Base-by-base conservation (phyloP, 2,329 filamentous ascomycete species). In the Periconia sp. region DNA sequence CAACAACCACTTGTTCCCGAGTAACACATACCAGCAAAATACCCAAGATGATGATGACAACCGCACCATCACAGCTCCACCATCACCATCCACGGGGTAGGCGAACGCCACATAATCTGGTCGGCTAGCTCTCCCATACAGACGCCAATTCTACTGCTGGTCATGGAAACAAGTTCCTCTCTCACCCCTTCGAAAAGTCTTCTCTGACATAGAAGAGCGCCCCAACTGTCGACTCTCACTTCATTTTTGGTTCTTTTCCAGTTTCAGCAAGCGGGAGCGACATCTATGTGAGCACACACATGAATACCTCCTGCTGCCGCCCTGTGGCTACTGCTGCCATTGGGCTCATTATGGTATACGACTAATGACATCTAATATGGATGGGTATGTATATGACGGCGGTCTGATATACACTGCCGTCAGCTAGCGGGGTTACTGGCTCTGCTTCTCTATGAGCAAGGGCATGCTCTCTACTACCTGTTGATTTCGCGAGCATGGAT, bases 31-130 rank as follows among this genome's bases (percentile, higher is more conserved):
- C 40, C 56, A 58, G 35, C 60, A 63, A 25, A 52, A 59, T 9
- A 36, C 37, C 17, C 46, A 56, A 11, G 50, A 61, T 23, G 59
- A 57, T 23, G 65, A 69, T 46, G 66, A 69, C 39, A 54, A 65
- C 30, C 63, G 66, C 25, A 69, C 66, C 5, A 52, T 69, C 40
- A 68, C 66, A 12, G 66, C 65, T 42, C 64, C 66, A 8, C 66
- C 66, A 26, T 69, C 66, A 8, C 66, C 66, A 42, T 59, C 61
- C 41, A 59, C 58, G 5, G 54, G 51, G 42, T 69, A 50, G 53
- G 31, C 22, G 17, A 11, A 31, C 35, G 4, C n/a, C 12, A 7
- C 13, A 19, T 35, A 36, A 24, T 22, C 13, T 31, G 15, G 19
- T 16, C 15, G 17, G 13, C 23, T 9, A 44, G 40, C 16, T 38